Percentiles rank a stretch among this genome's conserved stretches.
phyloP scores from a whole-genome alignment of 208 protist species.

The Tritrichomonas foetus region DNA sequence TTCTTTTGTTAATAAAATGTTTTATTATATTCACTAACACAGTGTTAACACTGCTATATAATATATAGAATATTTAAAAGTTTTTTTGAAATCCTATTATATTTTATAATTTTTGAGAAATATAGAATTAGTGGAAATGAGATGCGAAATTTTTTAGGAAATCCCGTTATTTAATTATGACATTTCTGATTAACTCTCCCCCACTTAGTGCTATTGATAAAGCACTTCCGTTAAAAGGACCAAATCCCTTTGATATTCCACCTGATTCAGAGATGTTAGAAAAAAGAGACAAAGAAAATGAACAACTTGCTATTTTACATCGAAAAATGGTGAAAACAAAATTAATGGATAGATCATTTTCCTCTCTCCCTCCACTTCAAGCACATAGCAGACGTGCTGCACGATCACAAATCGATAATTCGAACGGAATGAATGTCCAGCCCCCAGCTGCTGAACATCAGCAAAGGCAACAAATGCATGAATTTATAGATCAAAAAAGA shows the following conservation, averaged over 20 bases:
- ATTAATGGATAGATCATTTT: neutral
- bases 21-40: too few species aligned
- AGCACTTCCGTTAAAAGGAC: neutral
- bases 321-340: neutral
- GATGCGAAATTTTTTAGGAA: too few species aligned
- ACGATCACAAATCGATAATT: neutral
- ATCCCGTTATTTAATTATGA: too few species aligned
- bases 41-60: too few species aligned
- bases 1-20: too few species aligned
- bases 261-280: neutral
- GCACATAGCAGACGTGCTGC: neutral
- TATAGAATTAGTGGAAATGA: too few species aligned
- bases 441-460: neutral
- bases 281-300: constrained; percentile 9
- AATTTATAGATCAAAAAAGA: neutral
- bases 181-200: too few species aligned
- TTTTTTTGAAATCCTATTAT: too few species aligned
- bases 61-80: too few species aligned
- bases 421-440: neutral
- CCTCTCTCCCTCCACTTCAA: neutral
- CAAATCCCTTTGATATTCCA: constrained; percentile 7
- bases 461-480: neutral
- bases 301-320: neutral
- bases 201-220: too few species aligned
- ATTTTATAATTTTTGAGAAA: too few species aligned